Evolutionary conservation across 257 asterid species (phyloP).

Genomic region (Nicotiana attenuata): DNA sequence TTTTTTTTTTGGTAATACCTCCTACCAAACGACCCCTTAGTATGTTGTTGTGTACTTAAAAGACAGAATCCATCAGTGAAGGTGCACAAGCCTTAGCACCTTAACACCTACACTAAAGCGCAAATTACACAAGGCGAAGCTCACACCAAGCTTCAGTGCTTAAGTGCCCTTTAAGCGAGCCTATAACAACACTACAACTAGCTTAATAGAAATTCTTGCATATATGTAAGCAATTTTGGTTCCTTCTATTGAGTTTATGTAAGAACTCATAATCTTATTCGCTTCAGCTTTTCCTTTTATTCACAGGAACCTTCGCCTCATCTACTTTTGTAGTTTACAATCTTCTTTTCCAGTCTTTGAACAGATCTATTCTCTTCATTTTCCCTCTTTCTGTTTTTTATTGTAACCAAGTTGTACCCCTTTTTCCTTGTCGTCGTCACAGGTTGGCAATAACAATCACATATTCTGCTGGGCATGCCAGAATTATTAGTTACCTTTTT

Average conservation of each 20-base stretch:
- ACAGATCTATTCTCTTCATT: neutral
- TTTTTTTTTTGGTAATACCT: too few relatives aligned
- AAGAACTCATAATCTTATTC: neutral
- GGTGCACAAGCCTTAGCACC: too few relatives aligned
- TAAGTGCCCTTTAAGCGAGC: too few relatives aligned
- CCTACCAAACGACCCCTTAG: too few relatives aligned
- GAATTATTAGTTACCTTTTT: slow-evolving; percentile 74
- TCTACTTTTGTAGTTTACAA: neutral
- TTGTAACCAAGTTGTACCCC: too few relatives aligned
- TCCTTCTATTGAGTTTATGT: neutral
- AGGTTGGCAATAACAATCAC: slow-evolving; percentile 77
- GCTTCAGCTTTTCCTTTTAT: neutral
- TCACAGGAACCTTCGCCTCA: neutral
- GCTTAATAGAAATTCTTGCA: neutral
- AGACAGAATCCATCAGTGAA: too few relatives aligned
- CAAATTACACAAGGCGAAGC: too few relatives aligned
- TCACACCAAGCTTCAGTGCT: too few relatives aligned
- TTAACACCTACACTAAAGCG: too few relatives aligned
- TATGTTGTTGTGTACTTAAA: too few relatives aligned
- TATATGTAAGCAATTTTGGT: neutral
- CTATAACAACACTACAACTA: neutral
- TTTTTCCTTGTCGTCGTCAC: neutral
- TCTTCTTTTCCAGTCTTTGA: neutral
- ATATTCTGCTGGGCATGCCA: slow-evolving; percentile 86
- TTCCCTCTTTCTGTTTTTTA: neutral